Evolutionary conservation across 163 green algal genomes (phyloP), one percentile per base, ranked within the genome.

Genomic region (Smithsoniella earleae): DNA sequence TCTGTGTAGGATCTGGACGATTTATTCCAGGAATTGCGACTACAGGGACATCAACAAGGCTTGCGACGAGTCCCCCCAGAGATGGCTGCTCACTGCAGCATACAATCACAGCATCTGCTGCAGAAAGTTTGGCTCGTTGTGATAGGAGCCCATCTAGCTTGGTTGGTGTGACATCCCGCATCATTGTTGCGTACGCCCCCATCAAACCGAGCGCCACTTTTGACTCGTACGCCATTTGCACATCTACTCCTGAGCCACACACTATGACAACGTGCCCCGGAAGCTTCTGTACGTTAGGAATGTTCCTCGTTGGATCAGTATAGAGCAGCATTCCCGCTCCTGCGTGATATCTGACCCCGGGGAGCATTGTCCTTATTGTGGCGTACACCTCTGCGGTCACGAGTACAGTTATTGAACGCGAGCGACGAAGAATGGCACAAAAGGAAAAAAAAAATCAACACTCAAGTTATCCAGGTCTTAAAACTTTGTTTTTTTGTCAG

Each of bases 1-100:
- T 33, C 40, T n/a, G 31, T 8, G 20, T 69, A 4, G 58, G 58
- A 13, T 69, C 16, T 69, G 58, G 58, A 49, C n/a, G n/a, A n/a
- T 34, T 33, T 43, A 33, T 38, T 5, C 58, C 58, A 1, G 58
- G 58, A n/a, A 69, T 43, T n/a, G 58, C 58, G 18, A 69, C 34
- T 13, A 69, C 58, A n/a, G 58, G 58, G 30, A 69, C 58, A 40
- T 69, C 58, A 36, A 69, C 58, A n/a, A 69, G 58, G n/a, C 58
- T 33, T 16, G 20, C n/a, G 16, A 69, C 25, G 5, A 69, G 58
- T 37, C 58, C 58, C 25, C 30, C 58, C 20, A 69, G 58, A 5
- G 58, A 30, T 6, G 58, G 58, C 25, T 69, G 58, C 25, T 69
- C 58, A 13, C 27, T 33, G 25, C 58, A 69, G 58, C 58, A 69